Percentiles rank a stretch among this genome's conserved stretches.
Evolutionary conservation across 2,329 filamentous ascomycete genomes (phyloP).

Genomic region (Phialophora chinensis): DNA sequence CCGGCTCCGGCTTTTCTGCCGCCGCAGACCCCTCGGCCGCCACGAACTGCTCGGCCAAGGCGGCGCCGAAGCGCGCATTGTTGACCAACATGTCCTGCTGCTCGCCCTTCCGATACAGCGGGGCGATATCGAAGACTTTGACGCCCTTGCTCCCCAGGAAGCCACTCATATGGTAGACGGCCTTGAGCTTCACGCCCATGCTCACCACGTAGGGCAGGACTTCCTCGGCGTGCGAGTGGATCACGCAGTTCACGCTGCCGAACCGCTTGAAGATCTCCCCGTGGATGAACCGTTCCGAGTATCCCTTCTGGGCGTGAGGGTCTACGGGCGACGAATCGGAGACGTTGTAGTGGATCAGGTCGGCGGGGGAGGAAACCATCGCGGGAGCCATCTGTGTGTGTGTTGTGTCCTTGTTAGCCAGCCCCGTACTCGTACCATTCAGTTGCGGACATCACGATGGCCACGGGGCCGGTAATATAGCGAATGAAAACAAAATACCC

Average conservation of each 20-base stretch:
- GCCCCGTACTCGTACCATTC: not conserved
- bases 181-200: conserved; percentile 48
- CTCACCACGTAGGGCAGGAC: conserved; percentile 52
- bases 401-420: not conserved
- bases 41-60: conserved; percentile 46
- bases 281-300: conserved; percentile 55
- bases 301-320: conserved; percentile 48
- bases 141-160: conserved; percentile 47
- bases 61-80: conserved; percentile 44
- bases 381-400: conserved; percentile 53
- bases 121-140: conserved; percentile 46
- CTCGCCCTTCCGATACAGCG: conserved; percentile 41
- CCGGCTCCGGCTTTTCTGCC: conserved; percentile 33
- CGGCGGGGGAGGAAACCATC: conserved; percentile 50
- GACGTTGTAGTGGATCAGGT: conserved; percentile 58
- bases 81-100: conserved; percentile 50
- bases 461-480: too few relatives aligned
- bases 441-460: not conserved
- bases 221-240: conserved; percentile 55
- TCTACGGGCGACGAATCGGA: conserved; percentile 52
- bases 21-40: conserved; percentile 6
- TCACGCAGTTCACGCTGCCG: conserved; percentile 48
- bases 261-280: conserved; percentile 56
- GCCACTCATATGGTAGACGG: conserved; percentile 53
- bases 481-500: too few relatives aligned